Evolutionary conservation across 306 rosid species (phyloP), one percentile per base, ranked within the genome.

Genomic region (Vigna trinervia): DNA sequence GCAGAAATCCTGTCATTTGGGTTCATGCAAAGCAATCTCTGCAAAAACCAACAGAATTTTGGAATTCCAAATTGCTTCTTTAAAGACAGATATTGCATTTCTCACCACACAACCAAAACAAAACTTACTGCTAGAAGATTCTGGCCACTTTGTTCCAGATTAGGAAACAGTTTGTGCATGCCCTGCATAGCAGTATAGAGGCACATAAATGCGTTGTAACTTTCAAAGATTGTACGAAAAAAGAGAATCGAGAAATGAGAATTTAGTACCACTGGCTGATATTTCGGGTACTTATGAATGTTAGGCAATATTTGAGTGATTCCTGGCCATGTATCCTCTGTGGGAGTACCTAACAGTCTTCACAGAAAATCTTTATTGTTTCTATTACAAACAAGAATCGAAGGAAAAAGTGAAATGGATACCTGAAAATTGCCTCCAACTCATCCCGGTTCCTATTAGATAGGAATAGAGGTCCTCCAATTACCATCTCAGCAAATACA

Each of bases 401-500:
- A 0, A 56, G n/a, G 8, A 7, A 48, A 14, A 48, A 14, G 53
- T 14, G 48, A 30, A 46, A 30, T 45, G 22, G 34, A 17, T 36
- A 80, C 83, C 36, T 64, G 62, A 80, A 80, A 43, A 73, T 73
- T 5, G 45, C 9, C 5, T 54, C 54, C 58, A 73, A n/a, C 57
- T 73, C 79, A 54, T 66, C 15, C 20, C 0, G 9, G 7, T 2
- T 2, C 3, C 14, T 1, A 1, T 0, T 5, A 30, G 10, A 1
- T 4, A 1, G 6, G 20, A 76, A 57, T 23, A 71, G 0, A 32
- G 74, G 8, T 4, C 17, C 1, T 46, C 62, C 48, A 1, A 10
- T 17, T 56, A 71, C 45, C 64, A 82, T 82, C 68, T 82, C 85
- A 43, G 79, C 79, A 71, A 82, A 77, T 64, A 82, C 72, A 56